A percentile compares a stretch with the other conserved stretches of the same genome.
These are phyloP conservation scores for Castanospermum australe DNA, from an alignment of 306 rosid species.

Conservation along the genomic window DNA sequence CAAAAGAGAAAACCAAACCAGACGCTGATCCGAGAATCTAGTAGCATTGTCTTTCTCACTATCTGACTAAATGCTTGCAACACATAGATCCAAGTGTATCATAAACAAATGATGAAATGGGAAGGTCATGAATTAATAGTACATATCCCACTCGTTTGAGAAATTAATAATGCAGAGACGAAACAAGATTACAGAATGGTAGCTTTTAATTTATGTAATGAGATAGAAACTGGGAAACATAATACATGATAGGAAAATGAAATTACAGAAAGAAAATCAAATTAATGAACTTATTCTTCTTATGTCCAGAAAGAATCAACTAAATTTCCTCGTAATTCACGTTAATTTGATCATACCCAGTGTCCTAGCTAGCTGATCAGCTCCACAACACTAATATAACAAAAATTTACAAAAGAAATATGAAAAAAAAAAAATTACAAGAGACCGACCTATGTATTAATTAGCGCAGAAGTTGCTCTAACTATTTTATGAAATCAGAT, in stretches of 20 bases:
- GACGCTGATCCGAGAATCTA: slow-evolving; percentile 13
- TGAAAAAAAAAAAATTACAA: neutral
- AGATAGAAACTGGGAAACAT: neutral
- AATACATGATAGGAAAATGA: slow-evolving; percentile 10
- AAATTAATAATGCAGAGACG: neutral
- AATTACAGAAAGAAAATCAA: slow-evolving; percentile 13
- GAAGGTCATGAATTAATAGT: neutral
- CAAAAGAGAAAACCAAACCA: slow-evolving; percentile 19
- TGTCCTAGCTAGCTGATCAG: neutral
- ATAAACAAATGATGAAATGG: neutral
- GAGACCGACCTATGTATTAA: neutral
- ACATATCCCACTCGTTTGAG: neutral
- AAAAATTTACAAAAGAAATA: slow-evolving; percentile 16
- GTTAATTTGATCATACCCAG: neutral
- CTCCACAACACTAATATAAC: neutral
- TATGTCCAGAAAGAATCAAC: slow-evolving; percentile 39
- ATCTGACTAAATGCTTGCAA: neutral
- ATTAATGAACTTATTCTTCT: neutral
- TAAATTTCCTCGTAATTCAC: slow-evolving; percentile 27
- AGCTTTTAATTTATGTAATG: neutral
- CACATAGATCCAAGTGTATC: neutral
- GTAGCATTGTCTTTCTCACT: slow-evolving; percentile 2
- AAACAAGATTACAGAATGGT: neutral
- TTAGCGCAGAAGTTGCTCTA: neutral
- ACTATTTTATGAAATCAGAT: neutral